phyloP scores from a whole-genome alignment of 805 yeast species.

The Clavispora santaluciae region DNA sequence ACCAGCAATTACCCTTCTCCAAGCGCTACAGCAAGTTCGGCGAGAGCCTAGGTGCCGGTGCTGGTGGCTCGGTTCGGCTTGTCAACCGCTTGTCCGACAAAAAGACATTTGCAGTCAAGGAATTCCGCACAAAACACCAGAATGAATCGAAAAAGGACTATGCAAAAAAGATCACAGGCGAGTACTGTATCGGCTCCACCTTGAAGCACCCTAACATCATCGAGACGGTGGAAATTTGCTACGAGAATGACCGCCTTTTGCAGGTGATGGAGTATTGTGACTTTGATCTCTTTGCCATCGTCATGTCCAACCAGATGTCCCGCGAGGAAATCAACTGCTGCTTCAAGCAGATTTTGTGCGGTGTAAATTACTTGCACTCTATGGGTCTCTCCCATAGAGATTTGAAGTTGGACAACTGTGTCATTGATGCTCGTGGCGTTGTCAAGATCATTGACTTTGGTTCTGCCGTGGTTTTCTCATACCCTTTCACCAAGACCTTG shows the following conservation, averaged over 20 bases:
- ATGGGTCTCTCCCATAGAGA: slow-evolving; percentile 91
- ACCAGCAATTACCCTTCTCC: slow-evolving; percentile 49
- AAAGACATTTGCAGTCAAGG: slow-evolving; percentile 85
- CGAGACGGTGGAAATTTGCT: slow-evolving; percentile 86
- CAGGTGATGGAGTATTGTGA: slow-evolving; percentile 96
- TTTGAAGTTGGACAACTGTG: slow-evolving; percentile 89
- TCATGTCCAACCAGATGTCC: slow-evolving; percentile 88
- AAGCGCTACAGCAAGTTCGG: slow-evolving; percentile 80
- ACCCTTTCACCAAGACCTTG: slow-evolving; percentile 71
- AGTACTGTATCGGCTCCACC: slow-evolving; percentile 90
- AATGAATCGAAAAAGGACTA: slow-evolving; percentile 80
- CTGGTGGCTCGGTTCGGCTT: slow-evolving; percentile 85
- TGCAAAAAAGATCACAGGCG: slow-evolving; percentile 88
- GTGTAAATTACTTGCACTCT: slow-evolving; percentile 73
- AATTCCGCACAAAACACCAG: slow-evolving; percentile 71
- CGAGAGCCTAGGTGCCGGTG: slow-evolving; percentile 88
- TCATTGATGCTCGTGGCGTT: slow-evolving; percentile 73
- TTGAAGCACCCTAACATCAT: slow-evolving; percentile 85
- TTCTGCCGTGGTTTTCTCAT: slow-evolving; percentile 84
- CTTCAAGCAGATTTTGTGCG: slow-evolving; percentile 79
- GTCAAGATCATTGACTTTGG: slow-evolving; percentile 93
- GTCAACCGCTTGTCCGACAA: slow-evolving; percentile 63
- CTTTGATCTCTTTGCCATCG: slow-evolving; percentile 87
- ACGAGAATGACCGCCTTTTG: slow-evolving; percentile 78
- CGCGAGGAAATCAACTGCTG: slow-evolving; percentile 79